phyloP scores from a whole-genome alignment of 2,329 filamentous ascomycete species.

The Paraconiothyrium sp. region DNA sequence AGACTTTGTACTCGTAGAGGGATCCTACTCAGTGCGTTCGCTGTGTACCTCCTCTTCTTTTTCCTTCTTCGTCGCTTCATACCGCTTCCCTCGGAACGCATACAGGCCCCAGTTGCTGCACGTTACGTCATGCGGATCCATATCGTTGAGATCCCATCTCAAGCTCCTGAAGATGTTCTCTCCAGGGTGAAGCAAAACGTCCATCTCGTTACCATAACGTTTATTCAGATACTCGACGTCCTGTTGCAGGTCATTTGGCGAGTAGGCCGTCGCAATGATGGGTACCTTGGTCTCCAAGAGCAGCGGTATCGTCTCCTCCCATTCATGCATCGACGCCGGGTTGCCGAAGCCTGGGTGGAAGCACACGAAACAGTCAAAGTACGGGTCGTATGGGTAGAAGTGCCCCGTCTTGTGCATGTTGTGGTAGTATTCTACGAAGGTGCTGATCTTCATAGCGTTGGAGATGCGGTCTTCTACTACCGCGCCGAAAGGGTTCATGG shows the following conservation, averaged over 20 bases:
- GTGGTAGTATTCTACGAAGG: constrained; percentile 98
- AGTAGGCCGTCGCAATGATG: constrained; percentile 94
- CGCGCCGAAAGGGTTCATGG: constrained; percentile 90
- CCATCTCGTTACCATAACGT: constrained; percentile 88
- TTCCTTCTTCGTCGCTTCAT: constrained; percentile 70
- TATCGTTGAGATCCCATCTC: constrained; percentile 95
- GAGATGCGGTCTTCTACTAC: constrained; percentile 91
- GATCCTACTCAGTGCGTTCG: constrained; percentile 39
- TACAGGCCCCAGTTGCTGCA: constrained; percentile 98
- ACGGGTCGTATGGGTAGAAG: constrained; percentile 95
- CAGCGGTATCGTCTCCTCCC: constrained; percentile 88
- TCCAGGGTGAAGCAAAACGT: constrained; percentile 88
- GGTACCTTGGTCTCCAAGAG: constrained; percentile 95
- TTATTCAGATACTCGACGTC: constrained; percentile 91
- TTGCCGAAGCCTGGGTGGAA: constrained; percentile 98
- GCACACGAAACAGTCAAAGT: constrained; percentile 96
- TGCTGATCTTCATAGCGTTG: constrained; percentile 93
- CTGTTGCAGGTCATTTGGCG: constrained; percentile 91
- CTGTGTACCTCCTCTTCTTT: constrained; percentile 46
- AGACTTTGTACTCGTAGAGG: constrained; percentile 4
- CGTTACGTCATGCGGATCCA: constrained; percentile 91
- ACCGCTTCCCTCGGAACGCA: constrained; percentile 98
- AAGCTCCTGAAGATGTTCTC: constrained; percentile 95
- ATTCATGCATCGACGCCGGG: constrained; percentile 91
- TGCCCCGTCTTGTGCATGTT: constrained; percentile 90